Evolutionary conservation across 2,329 filamentous ascomycete species (phyloP), one percentile per base, ranked within the genome.

Genomic region (Stylonectria norvegica): DNA sequence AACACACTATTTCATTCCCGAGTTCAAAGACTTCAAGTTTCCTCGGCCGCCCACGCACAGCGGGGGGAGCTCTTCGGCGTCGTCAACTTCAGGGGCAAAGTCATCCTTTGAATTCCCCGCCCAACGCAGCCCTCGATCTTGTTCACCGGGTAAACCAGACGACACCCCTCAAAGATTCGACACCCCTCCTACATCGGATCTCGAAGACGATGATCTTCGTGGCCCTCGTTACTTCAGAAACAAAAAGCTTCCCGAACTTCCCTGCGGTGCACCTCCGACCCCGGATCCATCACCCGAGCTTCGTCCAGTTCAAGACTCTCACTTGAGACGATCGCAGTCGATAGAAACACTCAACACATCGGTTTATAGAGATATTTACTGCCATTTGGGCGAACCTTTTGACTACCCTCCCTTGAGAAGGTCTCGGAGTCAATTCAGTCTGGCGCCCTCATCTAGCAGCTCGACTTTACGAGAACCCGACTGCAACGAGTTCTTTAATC

Each of bases 401-500:
- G 53, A 59, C 10, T 45, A 57, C 9, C 29, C 40, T 17, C 51
- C 53, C 3, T 44, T 62, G 16, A 50, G 50, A 15, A 53, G 52
- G 33, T 48, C 60, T 5, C 50, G 44, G 38, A 62, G 62, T 29
- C 58, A 61, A 22, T 58, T 58, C 0, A 65, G 60, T 33, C 32
- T 59, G 12, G 55, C 60, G 2, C 48, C 57, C 2, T 64, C 63
- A 8, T 45, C 49, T 22, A 47, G 49, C 34, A 64, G 63, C 38
- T 56, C 62, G 2, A 63, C 68, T 2, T 64, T 79, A 4, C 62
- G 64, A 32, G 76, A 79, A 49, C 76, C 76, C 5, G 70, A 69
- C 25, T 60, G 79, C 16, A 66, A 69, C 14, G 76, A 80, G 27
- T 79, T 80, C 36, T 63, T 77, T 38, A 65, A 67, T 15, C 62